Percentiles rank a stretch among this genome's conserved stretches.
phyloP scores from a whole-genome alignment of 2,329 filamentous ascomycete genomes.

The Colletotrichum simmondsii region DNA sequence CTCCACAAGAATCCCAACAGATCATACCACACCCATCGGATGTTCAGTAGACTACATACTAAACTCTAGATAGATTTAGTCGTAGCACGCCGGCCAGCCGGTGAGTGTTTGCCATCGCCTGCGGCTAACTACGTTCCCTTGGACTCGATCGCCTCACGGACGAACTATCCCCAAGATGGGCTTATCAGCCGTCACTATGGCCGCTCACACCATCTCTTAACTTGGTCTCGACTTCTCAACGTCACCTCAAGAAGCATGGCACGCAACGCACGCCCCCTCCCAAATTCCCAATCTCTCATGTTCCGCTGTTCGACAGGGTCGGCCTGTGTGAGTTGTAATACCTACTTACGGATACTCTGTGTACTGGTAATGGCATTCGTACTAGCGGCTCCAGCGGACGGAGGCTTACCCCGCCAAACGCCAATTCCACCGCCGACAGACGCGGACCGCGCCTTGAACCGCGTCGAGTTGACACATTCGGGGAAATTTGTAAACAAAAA shows the following conservation, averaged over 20 bases:
- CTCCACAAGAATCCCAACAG: background rate
- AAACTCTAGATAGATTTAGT: background rate
- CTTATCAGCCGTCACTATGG: background rate
- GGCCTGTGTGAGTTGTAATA: background rate
- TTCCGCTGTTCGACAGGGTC: slow-evolving; percentile 4
- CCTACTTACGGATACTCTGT: too few species aligned
- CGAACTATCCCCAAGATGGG: background rate
- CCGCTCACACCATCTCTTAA: background rate
- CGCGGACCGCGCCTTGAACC: slow-evolving; percentile 15
- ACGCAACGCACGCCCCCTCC: background rate
- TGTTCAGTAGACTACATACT: background rate
- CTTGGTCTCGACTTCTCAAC: background rate
- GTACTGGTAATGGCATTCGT: background rate
- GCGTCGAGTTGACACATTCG: slow-evolving; percentile 10
- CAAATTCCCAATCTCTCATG: slow-evolving; percentile 1
- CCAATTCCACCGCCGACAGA: background rate
- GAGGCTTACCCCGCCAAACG: slow-evolving; percentile 14
- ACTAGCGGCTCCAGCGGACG: background rate
- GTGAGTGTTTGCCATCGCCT: background rate
- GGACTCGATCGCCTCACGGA: background rate
- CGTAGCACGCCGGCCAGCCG: background rate
- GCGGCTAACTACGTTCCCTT: background rate
- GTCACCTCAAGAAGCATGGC: slow-evolving; percentile 5
- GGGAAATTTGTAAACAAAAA: slow-evolving; percentile 32
- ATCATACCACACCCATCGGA: background rate